Percentiles rank a stretch among this genome's conserved stretches.
These are phyloP conservation scores for Parasitella parasitica DNA, from an alignment of 371 early-diverging fungal species.

Conservation along the genomic window DNA sequence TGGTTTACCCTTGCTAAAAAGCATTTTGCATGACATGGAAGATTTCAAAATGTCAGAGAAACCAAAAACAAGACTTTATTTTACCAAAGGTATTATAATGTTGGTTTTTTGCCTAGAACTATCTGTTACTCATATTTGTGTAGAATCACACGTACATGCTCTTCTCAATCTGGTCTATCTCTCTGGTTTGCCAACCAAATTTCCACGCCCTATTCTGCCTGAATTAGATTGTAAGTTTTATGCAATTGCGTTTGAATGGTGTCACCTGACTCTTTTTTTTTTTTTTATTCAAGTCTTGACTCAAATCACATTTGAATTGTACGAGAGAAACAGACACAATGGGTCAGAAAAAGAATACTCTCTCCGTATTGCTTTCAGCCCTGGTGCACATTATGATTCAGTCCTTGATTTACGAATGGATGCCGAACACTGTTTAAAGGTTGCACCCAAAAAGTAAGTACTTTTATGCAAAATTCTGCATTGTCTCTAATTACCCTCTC, in stretches of 20 bases:
- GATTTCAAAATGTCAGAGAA: slow-evolving; percentile 53
- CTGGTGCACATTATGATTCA: slow-evolving; percentile 89
- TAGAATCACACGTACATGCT: slow-evolving; percentile 92
- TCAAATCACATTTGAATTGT: slow-evolving; percentile 96
- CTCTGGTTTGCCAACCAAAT: slow-evolving; percentile 79
- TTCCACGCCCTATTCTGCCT: slow-evolving; percentile 67
- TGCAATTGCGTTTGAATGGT: neutral
- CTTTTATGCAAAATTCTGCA: neutral
- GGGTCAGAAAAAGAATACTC: slow-evolving; percentile 75
- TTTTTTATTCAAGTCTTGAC: slow-evolving; percentile 80
- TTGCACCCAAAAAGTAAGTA: slow-evolving; percentile 50
- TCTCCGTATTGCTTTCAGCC: slow-evolving; percentile 87
- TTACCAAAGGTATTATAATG: slow-evolving; percentile 75
- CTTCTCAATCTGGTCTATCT: slow-evolving; percentile 88
- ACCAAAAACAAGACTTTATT: slow-evolving; percentile 86
- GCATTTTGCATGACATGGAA: slow-evolving; percentile 77
- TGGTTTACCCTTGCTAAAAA: slow-evolving; percentile 73
- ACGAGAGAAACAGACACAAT: slow-evolving; percentile 77
- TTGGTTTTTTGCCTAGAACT: neutral
- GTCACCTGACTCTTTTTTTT: neutral
- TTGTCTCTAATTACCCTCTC: neutral
- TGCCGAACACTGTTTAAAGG: slow-evolving; percentile 83
- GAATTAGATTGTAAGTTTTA: slow-evolving; percentile 86
- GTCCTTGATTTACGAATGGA: slow-evolving; percentile 90
- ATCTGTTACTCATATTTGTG: neutral